These are phyloP conservation scores for Infundibulicybe gibba DNA, from an alignment of 768 basidiomycete species.

Conservation along the genomic window DNA sequence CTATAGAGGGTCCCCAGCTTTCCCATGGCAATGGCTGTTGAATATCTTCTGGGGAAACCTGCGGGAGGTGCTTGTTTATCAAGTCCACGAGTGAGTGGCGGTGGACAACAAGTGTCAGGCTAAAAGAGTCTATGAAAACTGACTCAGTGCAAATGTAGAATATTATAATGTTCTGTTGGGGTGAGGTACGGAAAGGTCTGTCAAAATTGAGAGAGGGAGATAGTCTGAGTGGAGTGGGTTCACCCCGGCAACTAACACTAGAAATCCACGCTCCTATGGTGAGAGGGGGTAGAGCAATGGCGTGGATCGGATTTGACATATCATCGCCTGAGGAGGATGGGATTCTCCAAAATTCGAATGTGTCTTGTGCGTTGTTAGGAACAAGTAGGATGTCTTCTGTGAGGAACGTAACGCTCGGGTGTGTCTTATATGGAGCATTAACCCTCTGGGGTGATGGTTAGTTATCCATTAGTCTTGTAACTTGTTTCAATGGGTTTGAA, in stretches of 20 bases:
- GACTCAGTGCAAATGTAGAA: conserved; percentile 24
- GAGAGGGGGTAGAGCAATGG: conserved; percentile 27
- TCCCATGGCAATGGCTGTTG: conserved; percentile 16
- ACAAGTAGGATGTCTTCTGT: conserved; percentile 26
- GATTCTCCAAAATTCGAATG: conserved; percentile 35
- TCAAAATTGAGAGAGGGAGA: conserved; percentile 4
- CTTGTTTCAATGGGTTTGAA: too few relatives aligned
- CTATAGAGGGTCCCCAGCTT: conserved; percentile 28
- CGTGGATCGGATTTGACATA: conserved; percentile 14
- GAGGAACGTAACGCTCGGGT: conserved; percentile 28
- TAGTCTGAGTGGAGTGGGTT: conserved; percentile 33
- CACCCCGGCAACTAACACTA: conserved; percentile 30
- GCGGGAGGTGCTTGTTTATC: conserved; percentile 4
- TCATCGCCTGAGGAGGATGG: conserved; percentile 10
- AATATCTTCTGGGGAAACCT: conserved; percentile 1
- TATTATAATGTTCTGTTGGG: conserved; percentile 26
- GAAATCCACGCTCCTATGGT: conserved; percentile 14
- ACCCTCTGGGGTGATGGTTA: conserved; percentile 11
- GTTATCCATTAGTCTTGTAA: too few relatives aligned
- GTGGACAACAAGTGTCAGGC: conserved; percentile 29
- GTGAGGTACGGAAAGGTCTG: conserved; percentile 19
- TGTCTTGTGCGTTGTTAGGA: conserved; percentile 22
- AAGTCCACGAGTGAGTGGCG: conserved; percentile 22
- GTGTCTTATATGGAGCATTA: conserved; percentile 13
- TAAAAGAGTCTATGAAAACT: conserved; percentile 6